Conservation (phyloP, 1,284 basidiomycete species). For the Heterobasidion occidentale region DNA sequence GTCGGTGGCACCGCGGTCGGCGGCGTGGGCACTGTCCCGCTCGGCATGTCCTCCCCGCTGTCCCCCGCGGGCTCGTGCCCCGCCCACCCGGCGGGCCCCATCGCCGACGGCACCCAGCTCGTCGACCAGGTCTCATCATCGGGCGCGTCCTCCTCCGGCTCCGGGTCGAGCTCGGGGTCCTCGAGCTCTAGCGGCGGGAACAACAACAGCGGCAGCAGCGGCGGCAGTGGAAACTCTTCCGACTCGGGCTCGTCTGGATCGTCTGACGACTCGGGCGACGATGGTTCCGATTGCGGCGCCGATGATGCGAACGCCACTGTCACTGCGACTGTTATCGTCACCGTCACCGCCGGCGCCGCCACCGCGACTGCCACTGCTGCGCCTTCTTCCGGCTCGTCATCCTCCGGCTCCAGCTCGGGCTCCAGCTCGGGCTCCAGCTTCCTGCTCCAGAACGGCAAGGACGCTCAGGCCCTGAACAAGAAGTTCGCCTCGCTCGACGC, state of each 20-base stretch:
- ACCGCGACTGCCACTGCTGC: background rate
- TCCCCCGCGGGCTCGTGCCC: slow-evolving; percentile 33
- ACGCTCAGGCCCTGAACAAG: slow-evolving; percentile 41
- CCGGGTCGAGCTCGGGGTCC: background rate
- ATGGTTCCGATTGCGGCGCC: too few species aligned
- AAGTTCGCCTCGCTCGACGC: slow-evolving; percentile 34
- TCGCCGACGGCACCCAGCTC: slow-evolving; percentile 45
- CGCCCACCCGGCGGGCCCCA: slow-evolving; percentile 27
- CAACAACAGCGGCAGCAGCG: background rate
- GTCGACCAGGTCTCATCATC: slow-evolving; percentile 16
- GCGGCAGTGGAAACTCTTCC: background rate
- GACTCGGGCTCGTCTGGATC: background rate
- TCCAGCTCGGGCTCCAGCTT: slow-evolving; percentile 13
- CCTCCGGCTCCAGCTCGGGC: background rate
- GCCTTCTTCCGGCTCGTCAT: background rate
- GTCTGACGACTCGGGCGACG: background rate
- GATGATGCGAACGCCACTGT: background rate
- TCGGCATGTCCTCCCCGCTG: slow-evolving; percentile 23
- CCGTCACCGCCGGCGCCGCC: background rate
- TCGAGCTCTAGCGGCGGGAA: background rate
- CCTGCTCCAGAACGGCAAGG: slow-evolving; percentile 36
- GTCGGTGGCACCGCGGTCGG: slow-evolving; percentile 21
- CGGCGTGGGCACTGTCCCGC: slow-evolving; percentile 27
- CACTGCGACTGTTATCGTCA: background rate
- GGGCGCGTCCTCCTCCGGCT: slow-evolving; percentile 1